Evolutionary conservation across 2,329 filamentous ascomycete genomes (phyloP).

Genomic region (Diaporthe caulivora): DNA sequence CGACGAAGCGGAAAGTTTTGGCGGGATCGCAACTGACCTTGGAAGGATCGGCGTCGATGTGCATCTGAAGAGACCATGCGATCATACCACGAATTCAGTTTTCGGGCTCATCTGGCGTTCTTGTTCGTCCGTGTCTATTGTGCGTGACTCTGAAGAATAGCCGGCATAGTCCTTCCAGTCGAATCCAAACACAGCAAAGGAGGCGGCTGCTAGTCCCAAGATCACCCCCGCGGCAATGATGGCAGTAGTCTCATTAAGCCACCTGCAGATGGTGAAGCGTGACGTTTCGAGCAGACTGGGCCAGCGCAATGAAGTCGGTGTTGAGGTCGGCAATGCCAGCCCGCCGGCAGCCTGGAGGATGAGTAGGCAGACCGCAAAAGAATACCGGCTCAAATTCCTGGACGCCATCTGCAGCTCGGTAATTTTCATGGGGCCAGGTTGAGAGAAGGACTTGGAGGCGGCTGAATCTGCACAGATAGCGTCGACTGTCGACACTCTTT

Average conservation of each 20-base stretch:
- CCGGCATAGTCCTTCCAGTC: constrained; percentile 16
- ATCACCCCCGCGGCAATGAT: neutral
- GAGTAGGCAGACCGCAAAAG: neutral
- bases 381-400: neutral
- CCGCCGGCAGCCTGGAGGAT: neutral
- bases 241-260: constrained; percentile 13
- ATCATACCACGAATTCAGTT: neutral
- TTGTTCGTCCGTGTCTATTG: neutral
- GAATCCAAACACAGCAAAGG: constrained; percentile 8
- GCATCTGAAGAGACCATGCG: no score
- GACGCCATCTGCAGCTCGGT: neutral
- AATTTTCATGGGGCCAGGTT: no score
- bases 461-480: no score
- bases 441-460: neutral
- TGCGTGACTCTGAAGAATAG: neutral
- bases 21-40: neutral
- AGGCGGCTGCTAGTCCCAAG: constrained; percentile 20
- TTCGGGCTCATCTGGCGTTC: neutral
- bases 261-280: neutral
- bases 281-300: neutral
- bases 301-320: neutral
- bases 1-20: no score
- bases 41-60: neutral
- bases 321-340: neutral
- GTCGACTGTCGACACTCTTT: no score